phyloP scores from a whole-genome alignment of 2,329 filamentous ascomycete genomes.

The Mollisiaceae sp. region DNA sequence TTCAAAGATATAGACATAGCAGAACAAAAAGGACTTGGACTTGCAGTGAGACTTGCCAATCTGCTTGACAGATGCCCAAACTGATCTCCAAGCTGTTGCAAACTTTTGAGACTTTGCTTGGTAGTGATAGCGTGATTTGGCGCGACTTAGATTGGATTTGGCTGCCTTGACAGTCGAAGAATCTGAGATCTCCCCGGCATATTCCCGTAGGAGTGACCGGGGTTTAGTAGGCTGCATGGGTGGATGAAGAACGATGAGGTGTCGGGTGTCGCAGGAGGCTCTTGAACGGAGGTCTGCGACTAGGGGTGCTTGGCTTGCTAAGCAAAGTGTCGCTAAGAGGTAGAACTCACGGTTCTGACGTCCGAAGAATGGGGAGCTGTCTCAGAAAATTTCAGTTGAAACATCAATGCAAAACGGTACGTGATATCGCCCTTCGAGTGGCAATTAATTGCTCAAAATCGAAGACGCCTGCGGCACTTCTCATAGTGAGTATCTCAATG shows the following conservation, averaged over 20 bases:
- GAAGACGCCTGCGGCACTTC: neutral
- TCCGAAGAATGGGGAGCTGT: neutral
- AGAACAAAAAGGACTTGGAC: neutral
- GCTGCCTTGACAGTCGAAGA: slow-evolving; percentile 2
- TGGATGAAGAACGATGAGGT: neutral
- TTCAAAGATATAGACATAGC: slow-evolving; percentile 8
- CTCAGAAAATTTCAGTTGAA: slow-evolving; percentile 7
- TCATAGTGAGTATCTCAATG: neutral
- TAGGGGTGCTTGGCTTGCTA: slow-evolving; percentile 6
- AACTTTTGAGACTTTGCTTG: slow-evolving; percentile 1
- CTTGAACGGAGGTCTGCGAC: slow-evolving; percentile 7
- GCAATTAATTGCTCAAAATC: slow-evolving; percentile 1
- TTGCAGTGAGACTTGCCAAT: slow-evolving; percentile 15
- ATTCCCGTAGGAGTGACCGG: neutral
- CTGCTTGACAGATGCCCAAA: slow-evolving; percentile 14
- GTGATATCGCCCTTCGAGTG: neutral
- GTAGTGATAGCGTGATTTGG: slow-evolving; percentile 4
- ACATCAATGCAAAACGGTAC: slow-evolving; percentile 8
- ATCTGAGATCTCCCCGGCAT: neutral
- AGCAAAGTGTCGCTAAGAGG: neutral
- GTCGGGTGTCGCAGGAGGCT: slow-evolving; percentile 2
- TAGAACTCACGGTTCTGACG: neutral
- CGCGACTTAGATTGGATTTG: neutral
- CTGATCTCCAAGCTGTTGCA: slow-evolving; percentile 6
- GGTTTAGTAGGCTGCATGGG: neutral